phyloP scores from a whole-genome alignment of 2,329 filamentous ascomycete species.

The Hypomyces rosellus region DNA sequence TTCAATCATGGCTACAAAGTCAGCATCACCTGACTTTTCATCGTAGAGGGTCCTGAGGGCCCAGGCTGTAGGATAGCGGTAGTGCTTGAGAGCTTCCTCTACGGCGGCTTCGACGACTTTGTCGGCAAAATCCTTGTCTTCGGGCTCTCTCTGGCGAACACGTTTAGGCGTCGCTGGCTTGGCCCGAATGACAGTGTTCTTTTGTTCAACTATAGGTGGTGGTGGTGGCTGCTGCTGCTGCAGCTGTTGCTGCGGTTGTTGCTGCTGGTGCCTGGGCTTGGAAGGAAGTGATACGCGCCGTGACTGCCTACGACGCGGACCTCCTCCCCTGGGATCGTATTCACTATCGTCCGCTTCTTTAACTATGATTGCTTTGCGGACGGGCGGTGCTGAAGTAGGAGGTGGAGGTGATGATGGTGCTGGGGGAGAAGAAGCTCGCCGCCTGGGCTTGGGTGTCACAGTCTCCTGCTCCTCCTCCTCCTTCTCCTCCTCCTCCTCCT shows the following conservation, averaged over 20 bases:
- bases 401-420: slow-evolving; percentile 14
- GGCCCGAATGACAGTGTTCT: slow-evolving; percentile 8
- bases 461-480: slow-evolving; percentile 14
- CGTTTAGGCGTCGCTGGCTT: slow-evolving; percentile 14
- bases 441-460: slow-evolving; percentile 1
- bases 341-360: slow-evolving; percentile 36
- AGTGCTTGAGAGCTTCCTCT: slow-evolving; percentile 49
- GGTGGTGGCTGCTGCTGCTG: neutral
- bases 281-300: slow-evolving; percentile 26
- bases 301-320: slow-evolving; percentile 27
- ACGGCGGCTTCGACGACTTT: slow-evolving; percentile 52
- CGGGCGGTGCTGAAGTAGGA: slow-evolving; percentile 13
- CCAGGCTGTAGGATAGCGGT: slow-evolving; percentile 56
- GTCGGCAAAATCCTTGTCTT: slow-evolving; percentile 41
- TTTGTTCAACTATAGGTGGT: slow-evolving; percentile 3
- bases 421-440: slow-evolving; percentile 7
- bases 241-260: slow-evolving; percentile 15
- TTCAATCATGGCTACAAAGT: slow-evolving; percentile 52
- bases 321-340: slow-evolving; percentile 35
- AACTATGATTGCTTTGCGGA: slow-evolving; percentile 16
- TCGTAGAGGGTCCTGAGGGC: slow-evolving; percentile 56
- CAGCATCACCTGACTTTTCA: slow-evolving; percentile 44
- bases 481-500: slow-evolving; percentile 14
- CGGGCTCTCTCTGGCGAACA: slow-evolving; percentile 17
- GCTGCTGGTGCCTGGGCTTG: slow-evolving; percentile 20